Percentiles rank a stretch among this genome's conserved stretches.
Conservation (phyloP, 78 protist species). For the Chrysochromulina parva region DNA sequence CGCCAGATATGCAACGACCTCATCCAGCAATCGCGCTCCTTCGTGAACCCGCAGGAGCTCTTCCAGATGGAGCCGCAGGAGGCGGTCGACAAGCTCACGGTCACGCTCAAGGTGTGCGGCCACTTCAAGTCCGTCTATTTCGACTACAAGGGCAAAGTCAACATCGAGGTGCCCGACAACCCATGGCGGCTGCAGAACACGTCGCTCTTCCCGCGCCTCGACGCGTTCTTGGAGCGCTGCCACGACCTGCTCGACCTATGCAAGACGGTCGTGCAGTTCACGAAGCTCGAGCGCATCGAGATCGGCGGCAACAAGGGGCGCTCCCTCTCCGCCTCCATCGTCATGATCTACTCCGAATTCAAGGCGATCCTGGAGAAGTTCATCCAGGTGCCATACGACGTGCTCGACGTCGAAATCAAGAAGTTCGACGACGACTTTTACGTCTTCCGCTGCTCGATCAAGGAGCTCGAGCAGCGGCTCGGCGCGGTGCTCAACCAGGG, state of each 20-base stretch:
- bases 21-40: constrained; percentile 34
- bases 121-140: not conserved
- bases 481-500: constrained; percentile 20
- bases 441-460: constrained; percentile 14
- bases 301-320: constrained; percentile 27
- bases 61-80: constrained; percentile 49
- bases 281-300: constrained; percentile 21
- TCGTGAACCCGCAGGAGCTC: constrained; percentile 1
- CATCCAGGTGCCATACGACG: not conserved
- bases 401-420: not conserved
- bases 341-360: not conserved
- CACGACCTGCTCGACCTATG: constrained; percentile 28
- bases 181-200: constrained; percentile 14
- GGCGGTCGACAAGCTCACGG: constrained; percentile 30
- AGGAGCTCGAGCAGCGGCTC: constrained; percentile 31
- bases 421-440: constrained; percentile 29
- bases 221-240: constrained; percentile 46
- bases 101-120: not conserved
- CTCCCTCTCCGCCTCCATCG: not conserved
- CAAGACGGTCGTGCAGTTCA: constrained; percentile 3
- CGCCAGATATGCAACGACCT: constrained; percentile 68
- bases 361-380: not conserved
- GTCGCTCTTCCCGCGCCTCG: constrained; percentile 24
- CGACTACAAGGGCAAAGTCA: not conserved
- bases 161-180: not conserved